Percentiles rank a stretch among this genome's conserved stretches.
These are phyloP conservation scores for Adiantum capillusveneris DNA, from an alignment of 75 land plant species.

Conservation along the genomic window DNA sequence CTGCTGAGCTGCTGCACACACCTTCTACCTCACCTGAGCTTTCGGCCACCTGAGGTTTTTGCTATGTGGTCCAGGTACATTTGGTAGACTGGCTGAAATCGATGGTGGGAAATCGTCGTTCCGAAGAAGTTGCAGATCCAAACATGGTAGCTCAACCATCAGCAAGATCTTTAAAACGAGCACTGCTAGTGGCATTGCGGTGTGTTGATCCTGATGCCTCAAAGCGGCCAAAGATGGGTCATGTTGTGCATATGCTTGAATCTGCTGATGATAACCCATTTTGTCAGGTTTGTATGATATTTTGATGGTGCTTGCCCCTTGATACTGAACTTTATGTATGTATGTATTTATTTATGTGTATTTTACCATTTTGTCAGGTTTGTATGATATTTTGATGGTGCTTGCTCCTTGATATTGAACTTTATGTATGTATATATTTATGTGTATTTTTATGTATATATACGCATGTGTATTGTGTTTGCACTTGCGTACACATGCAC, in stretches of 20 bases:
- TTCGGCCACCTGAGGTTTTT: neutral
- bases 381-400: no score
- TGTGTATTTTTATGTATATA: no score
- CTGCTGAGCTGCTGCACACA: neutral
- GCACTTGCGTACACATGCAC: no score
- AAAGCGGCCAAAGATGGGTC: conserved; percentile 76
- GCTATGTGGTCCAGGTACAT: conserved; percentile 41
- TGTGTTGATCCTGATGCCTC: conserved; percentile 74
- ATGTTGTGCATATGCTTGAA: conserved; percentile 73
- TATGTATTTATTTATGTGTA: no score
- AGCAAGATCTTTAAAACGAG: conserved; percentile 56
- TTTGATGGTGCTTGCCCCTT: no score
- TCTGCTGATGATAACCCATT: conserved; percentile 42
- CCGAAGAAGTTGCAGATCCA: conserved; percentile 72
- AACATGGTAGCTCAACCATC: conserved; percentile 46
- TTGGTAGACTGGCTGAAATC: conserved; percentile 72
- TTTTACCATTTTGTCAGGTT: no score
- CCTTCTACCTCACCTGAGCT: neutral
- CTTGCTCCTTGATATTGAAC: no score
- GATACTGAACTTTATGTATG: no score
- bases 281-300: no score
- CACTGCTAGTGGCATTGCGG: conserved; percentile 60
- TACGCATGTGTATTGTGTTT: no score
- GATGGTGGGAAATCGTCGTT: conserved; percentile 62
- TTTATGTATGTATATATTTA: no score